Conservation (phyloP, 805 yeast species). For the Schwanniomyces yamadae region DNA sequence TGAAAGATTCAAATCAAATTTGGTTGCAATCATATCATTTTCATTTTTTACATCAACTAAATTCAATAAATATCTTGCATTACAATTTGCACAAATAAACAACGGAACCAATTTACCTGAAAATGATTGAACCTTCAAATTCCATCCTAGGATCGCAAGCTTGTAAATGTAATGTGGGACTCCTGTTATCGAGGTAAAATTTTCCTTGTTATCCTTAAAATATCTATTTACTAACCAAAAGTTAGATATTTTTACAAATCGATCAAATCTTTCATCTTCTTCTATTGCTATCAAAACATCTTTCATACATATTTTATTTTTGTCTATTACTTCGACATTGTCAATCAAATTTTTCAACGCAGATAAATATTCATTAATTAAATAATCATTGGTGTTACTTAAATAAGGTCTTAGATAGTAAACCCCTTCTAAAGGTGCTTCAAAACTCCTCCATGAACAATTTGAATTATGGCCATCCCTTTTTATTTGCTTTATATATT, state of each 20-base stretch:
- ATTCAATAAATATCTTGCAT: constrained; percentile 31
- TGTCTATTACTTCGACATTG: constrained; percentile 17
- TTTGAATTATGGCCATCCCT: constrained; percentile 25
- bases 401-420: constrained; percentile 37
- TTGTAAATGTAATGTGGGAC: constrained; percentile 33
- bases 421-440: constrained; percentile 30
- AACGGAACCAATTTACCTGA: constrained; percentile 25
- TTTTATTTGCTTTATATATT: constrained; percentile 25
- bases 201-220: constrained; percentile 36
- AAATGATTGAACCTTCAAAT: constrained; percentile 30
- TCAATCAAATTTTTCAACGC: constrained; percentile 28
- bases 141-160: constrained; percentile 41
- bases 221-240: constrained; percentile 30
- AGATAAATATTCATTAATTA: constrained; percentile 28
- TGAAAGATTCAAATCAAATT: constrained; percentile 13
- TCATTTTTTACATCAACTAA: constrained; percentile 8
- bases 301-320: constrained; percentile 9
- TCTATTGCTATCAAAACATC: constrained; percentile 4
- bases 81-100: constrained; percentile 37
- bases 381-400: constrained; percentile 25
- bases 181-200: constrained; percentile 22
- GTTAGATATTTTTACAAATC: constrained; percentile 27
- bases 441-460: constrained; percentile 40
- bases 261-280: constrained; percentile 6
- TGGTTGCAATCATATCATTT: constrained; percentile 2